Percentiles rank a stretch among this genome's conserved stretches.
Evolutionary conservation across 768 basidiomycete genomes (phyloP).

Genomic region (Leccinum truebloodii): DNA sequence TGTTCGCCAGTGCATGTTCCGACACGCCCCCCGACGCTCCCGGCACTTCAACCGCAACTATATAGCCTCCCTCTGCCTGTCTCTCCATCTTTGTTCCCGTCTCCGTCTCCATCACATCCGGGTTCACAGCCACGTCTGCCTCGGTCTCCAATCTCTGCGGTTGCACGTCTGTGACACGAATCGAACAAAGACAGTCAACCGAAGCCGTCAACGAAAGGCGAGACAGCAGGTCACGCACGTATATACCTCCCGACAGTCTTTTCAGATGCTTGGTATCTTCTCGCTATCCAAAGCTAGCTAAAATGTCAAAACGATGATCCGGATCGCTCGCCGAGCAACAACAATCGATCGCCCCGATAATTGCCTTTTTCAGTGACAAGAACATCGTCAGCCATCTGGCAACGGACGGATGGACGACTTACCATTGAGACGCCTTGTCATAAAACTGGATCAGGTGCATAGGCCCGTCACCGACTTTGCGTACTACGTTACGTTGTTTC

Average conservation of each 20-base stretch:
- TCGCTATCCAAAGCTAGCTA: slow-evolving; percentile 63
- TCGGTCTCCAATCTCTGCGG: slow-evolving; percentile 49
- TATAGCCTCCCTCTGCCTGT: neutral
- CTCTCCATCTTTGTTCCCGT: neutral
- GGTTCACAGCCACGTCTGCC: slow-evolving; percentile 18
- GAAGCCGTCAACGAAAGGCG: neutral
- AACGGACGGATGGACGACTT: slow-evolving; percentile 16
- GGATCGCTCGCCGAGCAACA: slow-evolving; percentile 58
- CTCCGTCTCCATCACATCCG: slow-evolving; percentile 5
- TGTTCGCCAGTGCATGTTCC: neutral
- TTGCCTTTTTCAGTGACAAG: slow-evolving; percentile 48
- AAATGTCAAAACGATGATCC: slow-evolving; percentile 1
- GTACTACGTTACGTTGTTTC: slow-evolving; percentile 28
- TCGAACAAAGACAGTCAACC: neutral
- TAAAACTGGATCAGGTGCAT: slow-evolving; percentile 78
- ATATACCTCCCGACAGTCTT: slow-evolving; percentile 61
- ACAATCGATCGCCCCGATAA: slow-evolving; percentile 56
- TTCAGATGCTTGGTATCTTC: slow-evolving; percentile 51
- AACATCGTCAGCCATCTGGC: neutral
- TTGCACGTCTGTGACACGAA: slow-evolving; percentile 37
- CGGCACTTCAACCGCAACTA: neutral
- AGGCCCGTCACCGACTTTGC: slow-evolving; percentile 41
- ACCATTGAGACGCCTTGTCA: slow-evolving; percentile 69
- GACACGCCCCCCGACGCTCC: neutral
- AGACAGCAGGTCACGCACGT: slow-evolving; percentile 42